Percentiles rank a stretch among this genome's conserved stretches.
Evolutionary conservation across 306 rosid genomes (phyloP).

Genomic region (Canavalia ensiformis): DNA sequence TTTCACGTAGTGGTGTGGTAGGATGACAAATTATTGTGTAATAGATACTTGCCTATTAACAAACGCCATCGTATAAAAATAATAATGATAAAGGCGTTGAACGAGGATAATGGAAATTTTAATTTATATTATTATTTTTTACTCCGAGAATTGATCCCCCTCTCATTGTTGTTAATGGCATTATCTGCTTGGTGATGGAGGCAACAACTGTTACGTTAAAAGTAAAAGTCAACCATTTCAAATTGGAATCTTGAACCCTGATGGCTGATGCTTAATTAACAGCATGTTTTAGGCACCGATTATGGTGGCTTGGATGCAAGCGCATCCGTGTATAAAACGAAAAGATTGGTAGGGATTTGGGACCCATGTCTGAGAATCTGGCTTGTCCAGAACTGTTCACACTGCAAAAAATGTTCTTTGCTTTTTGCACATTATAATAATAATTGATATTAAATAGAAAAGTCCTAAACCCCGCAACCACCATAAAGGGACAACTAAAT

Average conservation of each 20-base stretch:
- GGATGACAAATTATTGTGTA: not conserved
- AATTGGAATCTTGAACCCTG: conserved; percentile 21
- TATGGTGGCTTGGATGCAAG: conserved; percentile 41
- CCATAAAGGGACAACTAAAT: not conserved
- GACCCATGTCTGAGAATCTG: not conserved
- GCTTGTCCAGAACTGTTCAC: not conserved
- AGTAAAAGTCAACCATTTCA: conserved; percentile 31
- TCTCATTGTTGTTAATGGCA: not conserved
- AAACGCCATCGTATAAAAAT: not conserved
- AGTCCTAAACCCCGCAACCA: not conserved
- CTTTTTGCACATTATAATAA: not conserved
- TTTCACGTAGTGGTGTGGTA: not conserved
- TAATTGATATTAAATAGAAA: not conserved
- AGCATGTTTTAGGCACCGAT: conserved; percentile 29
- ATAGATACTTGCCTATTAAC: conserved; percentile 32
- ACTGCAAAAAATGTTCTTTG: conserved; percentile 1
- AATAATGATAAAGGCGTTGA: conserved; percentile 29
- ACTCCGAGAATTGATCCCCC: conserved; percentile 15
- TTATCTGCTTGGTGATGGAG: conserved; percentile 13
- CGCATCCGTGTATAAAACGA: not conserved
- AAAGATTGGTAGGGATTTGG: not conserved
- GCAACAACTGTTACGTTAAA: not conserved
- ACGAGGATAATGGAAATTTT: conserved; percentile 13
- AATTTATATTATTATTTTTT: not conserved
- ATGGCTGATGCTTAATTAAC: not conserved